Conservation (phyloP, 768 basidiomycete species). For the Suillus alpinus region DNA sequence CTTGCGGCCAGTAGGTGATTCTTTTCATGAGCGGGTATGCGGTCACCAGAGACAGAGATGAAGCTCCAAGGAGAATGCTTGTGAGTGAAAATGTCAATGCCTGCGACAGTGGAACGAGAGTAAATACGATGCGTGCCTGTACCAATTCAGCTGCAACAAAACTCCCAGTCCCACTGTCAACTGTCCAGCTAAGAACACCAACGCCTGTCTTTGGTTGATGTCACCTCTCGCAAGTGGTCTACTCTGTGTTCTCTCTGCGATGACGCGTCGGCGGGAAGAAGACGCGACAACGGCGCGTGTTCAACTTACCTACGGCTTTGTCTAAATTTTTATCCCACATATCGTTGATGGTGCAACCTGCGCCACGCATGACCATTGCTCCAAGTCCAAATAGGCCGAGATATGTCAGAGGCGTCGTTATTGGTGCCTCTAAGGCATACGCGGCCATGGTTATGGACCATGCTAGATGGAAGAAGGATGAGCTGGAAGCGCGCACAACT, state of each 20-base stretch:
- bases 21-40: slow-evolving; percentile 98
- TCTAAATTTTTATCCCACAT: slow-evolving; percentile 97
- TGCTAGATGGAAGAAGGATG: slow-evolving; percentile 46
- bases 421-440: slow-evolving; percentile 69
- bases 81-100: background rate
- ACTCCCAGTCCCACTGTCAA: slow-evolving; percentile 81
- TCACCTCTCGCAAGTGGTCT: slow-evolving; percentile 86
- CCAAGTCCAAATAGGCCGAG: slow-evolving; percentile 84
- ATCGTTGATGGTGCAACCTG: slow-evolving; percentile 98
- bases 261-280: background rate
- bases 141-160: slow-evolving; percentile 89
- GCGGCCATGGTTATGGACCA: slow-evolving; percentile 99
- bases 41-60: slow-evolving; percentile 83
- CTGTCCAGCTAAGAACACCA: slow-evolving; percentile 80
- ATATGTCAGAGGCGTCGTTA: slow-evolving; percentile 69
- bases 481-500: background rate
- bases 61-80: slow-evolving; percentile 89
- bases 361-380: slow-evolving; percentile 93
- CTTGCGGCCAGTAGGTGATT: slow-evolving; percentile 95
- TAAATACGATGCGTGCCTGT: slow-evolving; percentile 58
- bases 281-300: background rate
- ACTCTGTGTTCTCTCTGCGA: slow-evolving; percentile 76
- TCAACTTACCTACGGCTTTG: slow-evolving; percentile 73
- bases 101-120: background rate
- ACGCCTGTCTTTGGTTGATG: slow-evolving; percentile 69